These are phyloP conservation scores for Lithospermum erythrorhizon DNA, from an alignment of 257 asterid genomes.

Conservation along the genomic window DNA sequence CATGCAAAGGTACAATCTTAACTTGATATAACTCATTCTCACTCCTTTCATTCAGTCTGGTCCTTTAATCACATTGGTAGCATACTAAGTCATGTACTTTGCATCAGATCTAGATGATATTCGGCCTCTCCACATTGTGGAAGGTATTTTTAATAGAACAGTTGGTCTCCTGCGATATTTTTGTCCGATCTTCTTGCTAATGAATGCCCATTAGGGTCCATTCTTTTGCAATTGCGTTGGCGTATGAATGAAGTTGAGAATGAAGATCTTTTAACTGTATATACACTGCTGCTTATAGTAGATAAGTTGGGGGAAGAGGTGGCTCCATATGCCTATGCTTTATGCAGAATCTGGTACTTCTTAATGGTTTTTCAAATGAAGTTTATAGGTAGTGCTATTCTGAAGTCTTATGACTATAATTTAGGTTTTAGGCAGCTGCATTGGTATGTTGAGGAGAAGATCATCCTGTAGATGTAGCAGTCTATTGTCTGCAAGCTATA, in stretches of 20 bases:
- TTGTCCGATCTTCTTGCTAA: conserved; percentile 5
- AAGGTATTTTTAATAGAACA: conserved; percentile 41
- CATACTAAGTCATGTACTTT: conserved; percentile 7
- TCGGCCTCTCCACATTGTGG: conserved; percentile 96
- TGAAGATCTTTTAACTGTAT: conserved; percentile 99
- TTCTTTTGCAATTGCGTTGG: conserved; percentile 61
- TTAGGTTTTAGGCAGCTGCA: conserved; percentile 69
- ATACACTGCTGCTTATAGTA: conserved; percentile 90
- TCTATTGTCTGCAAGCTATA: conserved; percentile 97
- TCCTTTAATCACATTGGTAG: neutral
- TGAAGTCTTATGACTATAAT: neutral
- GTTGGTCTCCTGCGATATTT: neutral
- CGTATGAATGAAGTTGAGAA: conserved; percentile 98
- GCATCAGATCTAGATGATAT: conserved; percentile 72
- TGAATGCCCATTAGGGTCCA: neutral
- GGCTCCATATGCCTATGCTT: conserved; percentile 95
- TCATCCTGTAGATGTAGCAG: conserved; percentile 98
- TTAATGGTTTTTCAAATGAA: neutral
- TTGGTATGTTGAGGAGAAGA: conserved; percentile 99
- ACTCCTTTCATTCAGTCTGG: neutral
- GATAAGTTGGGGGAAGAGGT: conserved; percentile 99
- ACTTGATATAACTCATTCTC: neutral
- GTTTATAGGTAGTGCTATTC: neutral
- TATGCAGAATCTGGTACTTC: conserved; percentile 88
- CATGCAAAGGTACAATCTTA: conserved; percentile 60